Evolutionary conservation across 352 stramenopile species (phyloP).

Genomic region (Globisporangium mamillatum): DNA sequence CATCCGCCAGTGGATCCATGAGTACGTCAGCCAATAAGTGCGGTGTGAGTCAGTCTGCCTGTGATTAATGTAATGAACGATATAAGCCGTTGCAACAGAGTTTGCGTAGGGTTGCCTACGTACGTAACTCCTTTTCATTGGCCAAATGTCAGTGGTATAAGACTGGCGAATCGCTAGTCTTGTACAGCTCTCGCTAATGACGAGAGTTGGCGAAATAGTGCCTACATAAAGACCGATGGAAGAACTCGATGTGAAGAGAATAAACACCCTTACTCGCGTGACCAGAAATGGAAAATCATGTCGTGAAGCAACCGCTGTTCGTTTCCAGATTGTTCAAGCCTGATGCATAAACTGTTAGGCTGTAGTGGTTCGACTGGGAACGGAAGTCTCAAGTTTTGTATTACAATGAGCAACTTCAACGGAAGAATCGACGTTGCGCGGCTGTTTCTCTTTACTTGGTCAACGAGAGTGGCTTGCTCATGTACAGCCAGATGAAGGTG

Average conservation of each 20-base stretch:
- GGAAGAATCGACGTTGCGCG: too few species aligned
- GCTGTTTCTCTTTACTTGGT: too few species aligned
- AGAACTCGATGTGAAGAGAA: too few species aligned
- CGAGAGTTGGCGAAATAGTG: not conserved
- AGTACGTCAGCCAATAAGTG: constrained; percentile 34
- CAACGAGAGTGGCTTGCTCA: too few species aligned
- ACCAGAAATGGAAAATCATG: not conserved
- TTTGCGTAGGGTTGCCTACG: not conserved
- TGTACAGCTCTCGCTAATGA: too few species aligned
- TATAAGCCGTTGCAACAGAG: not conserved
- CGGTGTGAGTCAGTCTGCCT: not conserved
- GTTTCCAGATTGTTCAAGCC: too few species aligned
- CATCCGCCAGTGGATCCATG: constrained; percentile 84
- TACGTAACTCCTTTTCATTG: not conserved
- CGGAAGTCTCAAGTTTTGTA: too few species aligned
- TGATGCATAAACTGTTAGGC: too few species aligned
- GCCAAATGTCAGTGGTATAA: not conserved
- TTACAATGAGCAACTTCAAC: too few species aligned
- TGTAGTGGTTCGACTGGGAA: not conserved
- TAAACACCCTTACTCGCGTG: not conserved
- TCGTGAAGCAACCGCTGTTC: not conserved
- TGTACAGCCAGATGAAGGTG: too few species aligned
- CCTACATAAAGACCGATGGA: not conserved
- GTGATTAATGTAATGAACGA: not conserved
- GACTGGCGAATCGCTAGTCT: not conserved